These are phyloP conservation scores for Trichoderma gracile DNA, from an alignment of 2,329 filamentous ascomycete species.

Conservation along the genomic window DNA sequence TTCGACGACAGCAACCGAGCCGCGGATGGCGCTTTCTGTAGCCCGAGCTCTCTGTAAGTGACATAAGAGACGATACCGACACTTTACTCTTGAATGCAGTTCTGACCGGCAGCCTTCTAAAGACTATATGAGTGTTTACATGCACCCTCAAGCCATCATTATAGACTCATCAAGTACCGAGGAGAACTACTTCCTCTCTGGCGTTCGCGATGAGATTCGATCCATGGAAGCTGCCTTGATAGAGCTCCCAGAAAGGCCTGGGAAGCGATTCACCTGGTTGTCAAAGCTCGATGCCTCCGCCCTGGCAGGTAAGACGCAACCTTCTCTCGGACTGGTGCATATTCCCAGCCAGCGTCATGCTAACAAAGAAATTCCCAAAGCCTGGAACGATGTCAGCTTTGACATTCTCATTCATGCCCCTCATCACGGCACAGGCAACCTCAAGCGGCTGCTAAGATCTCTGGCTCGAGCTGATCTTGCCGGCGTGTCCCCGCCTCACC, in stretches of 20 bases:
- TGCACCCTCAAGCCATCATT: constrained; percentile 76
- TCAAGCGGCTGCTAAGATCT: constrained; percentile 76
- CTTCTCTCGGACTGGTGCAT: too few relatives aligned
- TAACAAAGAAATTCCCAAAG: constrained; percentile 42
- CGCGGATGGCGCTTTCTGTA: constrained; percentile 66
- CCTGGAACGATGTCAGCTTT: constrained; percentile 75
- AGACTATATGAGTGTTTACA: constrained; percentile 68
- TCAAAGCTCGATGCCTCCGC: constrained; percentile 73
- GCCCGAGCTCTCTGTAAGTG: constrained; percentile 62
- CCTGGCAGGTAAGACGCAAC: constrained; percentile 56
- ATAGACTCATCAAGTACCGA: constrained; percentile 69
- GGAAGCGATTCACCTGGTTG: constrained; percentile 72
- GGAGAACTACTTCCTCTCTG: constrained; percentile 65
- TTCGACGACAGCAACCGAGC: constrained; percentile 66
- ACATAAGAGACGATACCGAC: neutral
- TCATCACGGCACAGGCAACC: constrained; percentile 67
- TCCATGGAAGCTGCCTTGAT: constrained; percentile 64
- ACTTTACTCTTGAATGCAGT: too few relatives aligned
- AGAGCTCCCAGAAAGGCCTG: constrained; percentile 66
- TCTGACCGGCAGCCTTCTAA: neutral
- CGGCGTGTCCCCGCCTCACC: constrained; percentile 65
- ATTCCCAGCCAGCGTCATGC: constrained; percentile 26
- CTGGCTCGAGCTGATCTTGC: constrained; percentile 74
- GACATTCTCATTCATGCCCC: constrained; percentile 83
- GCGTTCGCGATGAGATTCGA: constrained; percentile 56